phyloP scores from a whole-genome alignment of 305 asterid species.

The Fraxinus floribunda region DNA sequence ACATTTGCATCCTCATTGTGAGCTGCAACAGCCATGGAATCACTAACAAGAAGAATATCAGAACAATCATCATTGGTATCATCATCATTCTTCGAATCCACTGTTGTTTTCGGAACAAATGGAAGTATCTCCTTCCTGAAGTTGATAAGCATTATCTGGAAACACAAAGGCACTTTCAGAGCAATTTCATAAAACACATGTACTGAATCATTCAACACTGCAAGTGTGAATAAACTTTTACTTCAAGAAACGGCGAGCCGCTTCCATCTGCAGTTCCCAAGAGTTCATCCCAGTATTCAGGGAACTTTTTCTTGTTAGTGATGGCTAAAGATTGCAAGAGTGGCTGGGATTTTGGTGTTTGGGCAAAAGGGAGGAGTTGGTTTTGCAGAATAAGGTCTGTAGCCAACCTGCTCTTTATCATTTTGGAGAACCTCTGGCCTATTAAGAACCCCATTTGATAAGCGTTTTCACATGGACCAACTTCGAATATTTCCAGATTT shows the following conservation, averaged over 20 bases:
- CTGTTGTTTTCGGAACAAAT: conserved; percentile 38
- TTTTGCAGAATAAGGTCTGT: conserved; percentile 62
- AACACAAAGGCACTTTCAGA: neutral
- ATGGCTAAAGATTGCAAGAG: conserved; percentile 50
- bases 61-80: conserved; percentile 63
- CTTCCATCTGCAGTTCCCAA: conserved; percentile 72
- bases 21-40: conserved; percentile 74
- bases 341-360: conserved; percentile 41
- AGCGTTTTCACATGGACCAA: conserved; percentile 60
- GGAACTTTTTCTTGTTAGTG: conserved; percentile 52
- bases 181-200: neutral
- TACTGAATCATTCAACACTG: neutral
- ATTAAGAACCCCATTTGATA: conserved; percentile 59
- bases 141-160: conserved; percentile 73
- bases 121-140: conserved; percentile 85
- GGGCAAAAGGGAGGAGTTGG: conserved; percentile 75
- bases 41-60: conserved; percentile 62
- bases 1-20: conserved; percentile 92
- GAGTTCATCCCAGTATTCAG: conserved; percentile 74
- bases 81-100: conserved; percentile 19
- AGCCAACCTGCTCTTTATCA: conserved; percentile 56
- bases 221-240: conserved; percentile 4
- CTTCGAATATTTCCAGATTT: conserved; percentile 54
- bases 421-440: conserved; percentile 55
- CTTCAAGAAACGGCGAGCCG: conserved; percentile 61